These are phyloP conservation scores for Grifola frondosa DNA, from an alignment of 1,284 basidiomycete genomes.

Conservation along the genomic window DNA sequence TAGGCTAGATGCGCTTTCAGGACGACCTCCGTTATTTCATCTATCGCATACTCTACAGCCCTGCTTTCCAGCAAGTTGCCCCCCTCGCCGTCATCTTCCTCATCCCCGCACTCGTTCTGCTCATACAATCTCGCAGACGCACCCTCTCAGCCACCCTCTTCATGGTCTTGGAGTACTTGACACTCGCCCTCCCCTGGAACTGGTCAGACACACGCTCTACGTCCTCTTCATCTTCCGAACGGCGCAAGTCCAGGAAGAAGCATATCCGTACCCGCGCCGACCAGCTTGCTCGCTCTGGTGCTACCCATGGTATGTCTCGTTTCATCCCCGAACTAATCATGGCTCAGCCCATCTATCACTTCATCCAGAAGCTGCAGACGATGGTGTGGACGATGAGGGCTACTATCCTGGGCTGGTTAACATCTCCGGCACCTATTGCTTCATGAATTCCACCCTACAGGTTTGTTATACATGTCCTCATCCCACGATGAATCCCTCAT, in stretches of 20 bases:
- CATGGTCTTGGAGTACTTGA: conserved; percentile 59
- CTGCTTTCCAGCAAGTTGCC: conserved; percentile 46
- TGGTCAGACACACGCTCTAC: conserved; percentile 42
- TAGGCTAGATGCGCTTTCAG: conserved; percentile 32
- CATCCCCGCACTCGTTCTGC: conserved; percentile 49
- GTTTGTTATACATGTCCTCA: conserved; percentile 39
- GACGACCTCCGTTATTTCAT: conserved; percentile 31
- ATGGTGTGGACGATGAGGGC: conserved; percentile 36
- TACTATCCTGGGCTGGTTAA: conserved; percentile 89
- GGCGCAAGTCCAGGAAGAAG: conserved; percentile 49
- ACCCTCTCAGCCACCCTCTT: conserved; percentile 36
- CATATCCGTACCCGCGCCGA: conserved; percentile 52
- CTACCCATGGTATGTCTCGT: conserved; percentile 13
- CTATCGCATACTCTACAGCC: conserved; percentile 21
- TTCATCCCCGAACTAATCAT: not conserved
- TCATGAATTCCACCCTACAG: conserved; percentile 93
- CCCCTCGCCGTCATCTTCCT: conserved; percentile 55
- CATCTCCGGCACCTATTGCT: conserved; percentile 92
- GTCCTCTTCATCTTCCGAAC: conserved; percentile 33
- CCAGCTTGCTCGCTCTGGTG: conserved; percentile 37
- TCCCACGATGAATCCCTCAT: conserved; percentile 6
- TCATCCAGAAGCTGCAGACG: conserved; percentile 10
- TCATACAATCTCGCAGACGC: conserved; percentile 35
- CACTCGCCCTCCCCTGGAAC: conserved; percentile 56
- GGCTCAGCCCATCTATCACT: too few relatives aligned